Conservation (phyloP, 192 early-diverging fungal genomes). For the Entomortierella chlamydospora region DNA sequence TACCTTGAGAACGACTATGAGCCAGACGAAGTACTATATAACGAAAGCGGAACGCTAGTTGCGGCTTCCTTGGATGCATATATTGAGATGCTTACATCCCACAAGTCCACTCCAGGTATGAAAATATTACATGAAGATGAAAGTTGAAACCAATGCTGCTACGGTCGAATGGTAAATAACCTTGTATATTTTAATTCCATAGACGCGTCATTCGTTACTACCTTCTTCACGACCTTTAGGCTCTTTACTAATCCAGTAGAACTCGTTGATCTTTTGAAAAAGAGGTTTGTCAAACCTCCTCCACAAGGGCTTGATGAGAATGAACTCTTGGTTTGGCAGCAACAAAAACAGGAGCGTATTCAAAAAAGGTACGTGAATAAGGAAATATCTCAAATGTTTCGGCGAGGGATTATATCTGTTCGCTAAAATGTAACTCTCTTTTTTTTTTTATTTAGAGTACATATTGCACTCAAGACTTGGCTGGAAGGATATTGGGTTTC, state of each 20-base stretch:
- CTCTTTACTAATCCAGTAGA: constrained; percentile 79
- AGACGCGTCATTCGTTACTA: constrained; percentile 70
- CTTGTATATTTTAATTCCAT: constrained; percentile 18
- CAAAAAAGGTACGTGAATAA: constrained; percentile 37
- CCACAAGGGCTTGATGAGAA: constrained; percentile 58
- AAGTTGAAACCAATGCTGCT: no score
- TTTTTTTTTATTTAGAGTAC: constrained; percentile 65
- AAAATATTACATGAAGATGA: neutral
- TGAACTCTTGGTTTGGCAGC: constrained; percentile 70
- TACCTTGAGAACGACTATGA: constrained; percentile 67
- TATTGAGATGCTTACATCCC: constrained; percentile 71
- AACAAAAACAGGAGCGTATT: constrained; percentile 50
- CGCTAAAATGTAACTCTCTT: neutral
- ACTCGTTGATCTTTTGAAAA: constrained; percentile 70
- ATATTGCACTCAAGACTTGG: constrained; percentile 86
- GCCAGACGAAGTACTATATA: constrained; percentile 63
- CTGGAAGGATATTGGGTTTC: constrained; percentile 77
- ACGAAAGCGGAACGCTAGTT: constrained; percentile 67
- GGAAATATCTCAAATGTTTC: neutral
- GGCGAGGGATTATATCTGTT: neutral
- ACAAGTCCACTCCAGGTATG: constrained; percentile 59
- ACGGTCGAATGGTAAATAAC: no score
- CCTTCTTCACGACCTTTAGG: constrained; percentile 91
- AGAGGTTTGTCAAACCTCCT: constrained; percentile 75
- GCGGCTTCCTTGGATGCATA: constrained; percentile 69